Evolutionary conservation across 1,139 yeast genomes (phyloP), one percentile per base, ranked within the genome.

Genomic region (Suhomyces bolitotheri): DNA sequence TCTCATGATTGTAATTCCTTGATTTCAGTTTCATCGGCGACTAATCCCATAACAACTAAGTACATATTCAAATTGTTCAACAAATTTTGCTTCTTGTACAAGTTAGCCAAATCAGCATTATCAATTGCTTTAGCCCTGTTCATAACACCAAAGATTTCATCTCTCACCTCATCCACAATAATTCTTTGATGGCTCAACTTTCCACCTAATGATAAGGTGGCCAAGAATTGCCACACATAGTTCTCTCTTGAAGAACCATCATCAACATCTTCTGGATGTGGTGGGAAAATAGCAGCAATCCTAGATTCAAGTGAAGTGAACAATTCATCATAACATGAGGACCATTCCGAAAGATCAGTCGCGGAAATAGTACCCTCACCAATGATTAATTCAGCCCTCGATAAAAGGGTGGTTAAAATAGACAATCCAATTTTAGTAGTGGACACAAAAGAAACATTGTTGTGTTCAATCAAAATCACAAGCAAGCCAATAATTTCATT

Each of bases 181-280:
- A 88, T 80, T 65, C 97, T 80, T 71, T 92, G 97, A 61, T 90
- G 97, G 51, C 84, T 88, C 51, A 90, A 73, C 58, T 86, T 84
- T 49, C 97, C 97, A 44, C 96, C 94, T 45, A 92, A 71, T 0
- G 97, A 94, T 43, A 92, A 73, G 10, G 96, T 85, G 23, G 98
- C 98, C 62, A 92, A 75, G 56, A 92, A 90, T 66, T 92, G 97
- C 98, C 98, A 92, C 31, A 89, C 90, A 53, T 90, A 89, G 49
- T 71, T 71, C 45, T 67, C 73, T 38, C 64, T 60, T 2, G 64
- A 54, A 0, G 95, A 78, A 46, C 83, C 90, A 54, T 87, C 96
- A 42, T 77, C 84, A 9, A 57, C 56, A 41, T 71, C 72, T 34
- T 62, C 66, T 17, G 66, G 66, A 36, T 70, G 68, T 32, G 92